phyloP scores from a whole-genome alignment of 1,139 yeast genomes.

The Candida glucosophila region DNA sequence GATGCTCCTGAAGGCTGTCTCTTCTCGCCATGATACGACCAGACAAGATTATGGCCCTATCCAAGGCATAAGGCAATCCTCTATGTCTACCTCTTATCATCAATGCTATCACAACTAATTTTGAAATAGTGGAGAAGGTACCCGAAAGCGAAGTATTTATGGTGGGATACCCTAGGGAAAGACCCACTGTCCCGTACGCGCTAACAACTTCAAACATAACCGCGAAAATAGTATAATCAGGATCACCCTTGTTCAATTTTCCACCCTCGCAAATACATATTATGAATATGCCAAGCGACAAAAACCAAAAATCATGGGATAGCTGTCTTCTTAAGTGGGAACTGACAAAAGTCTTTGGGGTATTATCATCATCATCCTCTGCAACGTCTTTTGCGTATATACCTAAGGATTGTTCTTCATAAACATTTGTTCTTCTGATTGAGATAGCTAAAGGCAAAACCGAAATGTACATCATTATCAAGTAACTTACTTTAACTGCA shows the following conservation, averaged over 20 bases:
- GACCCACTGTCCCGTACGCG: constrained; percentile 95
- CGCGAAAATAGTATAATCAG: constrained; percentile 58
- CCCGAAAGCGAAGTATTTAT: constrained; percentile 63
- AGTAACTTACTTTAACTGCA: constrained; percentile 86
- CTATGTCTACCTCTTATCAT: constrained; percentile 94
- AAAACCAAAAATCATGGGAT: constrained; percentile 91
- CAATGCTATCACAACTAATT: constrained; percentile 78
- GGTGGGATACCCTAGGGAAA: constrained; percentile 74
- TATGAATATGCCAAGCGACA: constrained; percentile 76
- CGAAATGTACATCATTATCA: constrained; percentile 97
- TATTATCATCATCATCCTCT: constrained; percentile 38
- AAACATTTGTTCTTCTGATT: constrained; percentile 91
- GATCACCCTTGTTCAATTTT: constrained; percentile 37
- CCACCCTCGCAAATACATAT: constrained; percentile 80
- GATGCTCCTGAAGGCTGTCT: constrained; percentile 60
- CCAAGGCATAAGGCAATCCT: constrained; percentile 89
- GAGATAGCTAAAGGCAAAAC: constrained; percentile 94
- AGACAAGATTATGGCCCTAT: constrained; percentile 88
- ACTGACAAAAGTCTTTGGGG: constrained; percentile 59
- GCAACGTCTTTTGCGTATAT: constrained; percentile 54
- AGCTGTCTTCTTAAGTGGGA: constrained; percentile 87
- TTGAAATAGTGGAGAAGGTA: constrained; percentile 64
- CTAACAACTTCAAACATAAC: constrained; percentile 82
- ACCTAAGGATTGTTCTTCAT: constrained; percentile 93
- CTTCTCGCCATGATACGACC: constrained; percentile 58